Percentiles rank a stretch among this genome's conserved stretches.
Conservation (phyloP, 2,329 filamentous ascomycete genomes). For the Achaetomium macrosporum region DNA sequence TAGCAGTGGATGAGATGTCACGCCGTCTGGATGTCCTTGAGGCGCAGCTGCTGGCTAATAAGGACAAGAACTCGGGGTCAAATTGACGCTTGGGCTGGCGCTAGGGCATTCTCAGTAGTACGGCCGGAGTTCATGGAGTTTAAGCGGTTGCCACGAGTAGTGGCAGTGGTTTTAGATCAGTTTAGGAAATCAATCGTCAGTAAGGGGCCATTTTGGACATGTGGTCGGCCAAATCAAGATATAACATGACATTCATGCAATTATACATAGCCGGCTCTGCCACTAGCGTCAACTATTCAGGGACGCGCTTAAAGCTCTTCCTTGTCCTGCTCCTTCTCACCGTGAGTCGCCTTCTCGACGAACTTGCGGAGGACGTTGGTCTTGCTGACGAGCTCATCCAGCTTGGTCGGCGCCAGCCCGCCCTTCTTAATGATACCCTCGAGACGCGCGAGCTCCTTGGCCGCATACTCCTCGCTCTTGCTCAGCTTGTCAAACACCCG, state of each 20-base stretch:
- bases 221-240: neutral
- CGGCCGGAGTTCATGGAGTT: neutral
- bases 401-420: conserved; percentile 75
- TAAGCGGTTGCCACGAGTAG: neutral
- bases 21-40: conserved; percentile 78
- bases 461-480: conserved; percentile 69
- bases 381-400: conserved; percentile 80
- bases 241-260: neutral
- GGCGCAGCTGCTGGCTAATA: conserved; percentile 58
- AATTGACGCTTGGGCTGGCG: conserved; percentile 1
- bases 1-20: conserved; percentile 88
- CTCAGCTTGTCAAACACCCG: conserved; percentile 82
- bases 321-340: conserved; percentile 43
- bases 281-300: neutral
- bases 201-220: neutral
- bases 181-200: neutral
- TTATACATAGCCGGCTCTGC: conserved; percentile 5
- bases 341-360: conserved; percentile 47
- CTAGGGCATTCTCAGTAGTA: neutral
- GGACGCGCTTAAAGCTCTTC: conserved; percentile 58
- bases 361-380: conserved; percentile 85
- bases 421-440: conserved; percentile 80
- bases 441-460: conserved; percentile 80
- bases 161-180: too few relatives aligned
- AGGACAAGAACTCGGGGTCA: conserved; percentile 30